Conservation (phyloP, 2,329 filamentous ascomycete genomes). For the Penicillium verrucosum region DNA sequence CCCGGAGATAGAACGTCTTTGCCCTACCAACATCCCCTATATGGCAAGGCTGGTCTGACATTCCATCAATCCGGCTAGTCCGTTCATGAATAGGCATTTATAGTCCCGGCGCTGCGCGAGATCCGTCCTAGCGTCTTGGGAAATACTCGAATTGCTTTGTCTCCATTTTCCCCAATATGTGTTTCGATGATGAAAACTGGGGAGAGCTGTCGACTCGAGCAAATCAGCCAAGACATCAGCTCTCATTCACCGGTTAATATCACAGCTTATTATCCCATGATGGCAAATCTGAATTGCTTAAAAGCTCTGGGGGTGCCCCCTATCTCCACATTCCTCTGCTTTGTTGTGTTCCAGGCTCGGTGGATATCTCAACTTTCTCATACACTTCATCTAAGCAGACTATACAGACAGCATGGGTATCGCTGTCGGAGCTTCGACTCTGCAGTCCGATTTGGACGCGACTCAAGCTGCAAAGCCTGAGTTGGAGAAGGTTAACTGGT, state of each 20-base stretch:
- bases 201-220: background rate
- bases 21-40: background rate
- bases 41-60: background rate
- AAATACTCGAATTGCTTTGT: background rate
- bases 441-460: constrained; percentile 11
- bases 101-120: background rate
- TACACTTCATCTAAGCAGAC: background rate
- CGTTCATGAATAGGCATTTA: background rate
- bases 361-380: background rate
- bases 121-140: background rate
- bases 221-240: constrained; percentile 2
- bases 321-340: background rate
- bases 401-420: constrained; percentile 10
- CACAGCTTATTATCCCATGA: background rate
- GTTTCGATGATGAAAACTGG: background rate
- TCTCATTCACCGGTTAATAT: constrained; percentile 7
- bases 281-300: constrained; percentile 9
- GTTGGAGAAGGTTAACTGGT: constrained; percentile 58
- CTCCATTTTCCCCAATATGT: background rate
- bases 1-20: background rate
- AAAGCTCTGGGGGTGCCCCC: background rate
- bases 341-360: background rate
- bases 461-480: constrained; percentile 42
- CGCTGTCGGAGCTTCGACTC: constrained; percentile 11
- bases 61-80: background rate